phyloP scores from a whole-genome alignment of 2,329 filamentous ascomycete genomes.

The Neophaeococcomyces aloes region DNA sequence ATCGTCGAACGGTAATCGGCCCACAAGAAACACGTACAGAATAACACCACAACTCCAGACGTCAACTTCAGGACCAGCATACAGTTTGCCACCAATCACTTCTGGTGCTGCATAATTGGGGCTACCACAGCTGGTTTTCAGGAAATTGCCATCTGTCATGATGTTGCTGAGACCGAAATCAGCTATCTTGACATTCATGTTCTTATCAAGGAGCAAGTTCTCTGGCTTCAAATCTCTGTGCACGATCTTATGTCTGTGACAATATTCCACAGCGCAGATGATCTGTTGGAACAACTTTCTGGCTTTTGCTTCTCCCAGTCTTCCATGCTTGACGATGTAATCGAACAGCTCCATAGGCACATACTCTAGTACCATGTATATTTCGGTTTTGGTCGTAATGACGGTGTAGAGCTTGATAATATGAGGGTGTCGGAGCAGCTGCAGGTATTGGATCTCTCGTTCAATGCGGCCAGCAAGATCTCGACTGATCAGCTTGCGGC shows the following conservation, averaged over 20 bases:
- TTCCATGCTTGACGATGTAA: slow-evolving; percentile 90
- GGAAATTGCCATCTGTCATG: slow-evolving; percentile 98
- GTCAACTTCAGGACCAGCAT: slow-evolving; percentile 93
- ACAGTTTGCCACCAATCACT: slow-evolving; percentile 94
- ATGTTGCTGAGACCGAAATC: slow-evolving; percentile 98
- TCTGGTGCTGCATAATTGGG: slow-evolving; percentile 97
- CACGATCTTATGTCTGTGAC: slow-evolving; percentile 96
- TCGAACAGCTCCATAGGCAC: slow-evolving; percentile 95
- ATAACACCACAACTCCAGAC: slow-evolving; percentile 65
- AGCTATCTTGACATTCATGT: slow-evolving; percentile 97
- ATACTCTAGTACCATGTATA: slow-evolving; percentile 98
- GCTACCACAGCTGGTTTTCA: slow-evolving; percentile 96
- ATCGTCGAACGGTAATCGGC: slow-evolving; percentile 82
- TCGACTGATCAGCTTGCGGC: slow-evolving; percentile 88
- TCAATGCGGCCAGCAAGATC: slow-evolving; percentile 98
- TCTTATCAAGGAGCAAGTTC: slow-evolving; percentile 86
- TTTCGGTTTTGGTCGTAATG: slow-evolving; percentile 86
- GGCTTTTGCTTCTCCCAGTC: slow-evolving; percentile 84
- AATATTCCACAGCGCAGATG: slow-evolving; percentile 97
- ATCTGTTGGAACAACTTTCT: slow-evolving; percentile 98
- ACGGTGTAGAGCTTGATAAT: slow-evolving; percentile 99
- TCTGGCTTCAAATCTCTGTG: slow-evolving; percentile 96
- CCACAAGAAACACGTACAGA: slow-evolving; percentile 54
- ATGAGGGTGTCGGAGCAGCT: slow-evolving; percentile 88
- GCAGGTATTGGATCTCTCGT: slow-evolving; percentile 94